Evolutionary conservation across 768 basidiomycete genomes (phyloP), one percentile per base, ranked within the genome.

Genomic region (Pisolithus orientalis): DNA sequence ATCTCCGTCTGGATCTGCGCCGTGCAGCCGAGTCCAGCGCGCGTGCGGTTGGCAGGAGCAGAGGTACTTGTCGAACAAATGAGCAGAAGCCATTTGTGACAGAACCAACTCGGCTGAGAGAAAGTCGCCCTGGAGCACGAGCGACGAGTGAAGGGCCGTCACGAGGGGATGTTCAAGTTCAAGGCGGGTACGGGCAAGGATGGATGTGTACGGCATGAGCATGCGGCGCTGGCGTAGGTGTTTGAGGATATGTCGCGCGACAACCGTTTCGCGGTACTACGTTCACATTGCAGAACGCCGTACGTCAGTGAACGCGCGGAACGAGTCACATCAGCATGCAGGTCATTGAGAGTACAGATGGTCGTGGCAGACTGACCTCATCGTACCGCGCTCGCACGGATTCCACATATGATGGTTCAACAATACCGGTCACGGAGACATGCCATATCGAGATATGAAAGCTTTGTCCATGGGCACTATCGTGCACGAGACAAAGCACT

Each of bases 361-460:
- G 11, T 34, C 32, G 11, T 34, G 32, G 32, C 11, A 34, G 1
- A 65, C 75, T 29, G 62, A 89, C 89, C 70, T 87, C 80, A 51
- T 87, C 82, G 57, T 88, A 83, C 53, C 64, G 70, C 27, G 58
- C 59, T 38, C 75, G 70, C 17, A 83, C 71, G 54, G 71, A 67
- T 51, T 83, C 77, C n/a, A 91, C 83, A 44, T 75, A 78, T 5
- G 65, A 61, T 45, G 76, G 69, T 24, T 87, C 80, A 1, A 62
- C 68, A 29, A 86, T 79, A 1, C 89, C 90, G 4, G 72, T 67
- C 51, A 91, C 57, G 1, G 82, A 65, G 27, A 90, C 72, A 57
- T 84, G 74, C 90, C 90, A 92, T 49, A 92, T 82, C 1, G 89
- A 90, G 24, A 82, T 81, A 59, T 90, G 87, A 62, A 85, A 91